A percentile compares a stretch with the other conserved stretches of the same genome.
phyloP scores from a whole-genome alignment of 2,329 filamentous ascomycete species.

The Aspergillus pseudoglaucus region DNA sequence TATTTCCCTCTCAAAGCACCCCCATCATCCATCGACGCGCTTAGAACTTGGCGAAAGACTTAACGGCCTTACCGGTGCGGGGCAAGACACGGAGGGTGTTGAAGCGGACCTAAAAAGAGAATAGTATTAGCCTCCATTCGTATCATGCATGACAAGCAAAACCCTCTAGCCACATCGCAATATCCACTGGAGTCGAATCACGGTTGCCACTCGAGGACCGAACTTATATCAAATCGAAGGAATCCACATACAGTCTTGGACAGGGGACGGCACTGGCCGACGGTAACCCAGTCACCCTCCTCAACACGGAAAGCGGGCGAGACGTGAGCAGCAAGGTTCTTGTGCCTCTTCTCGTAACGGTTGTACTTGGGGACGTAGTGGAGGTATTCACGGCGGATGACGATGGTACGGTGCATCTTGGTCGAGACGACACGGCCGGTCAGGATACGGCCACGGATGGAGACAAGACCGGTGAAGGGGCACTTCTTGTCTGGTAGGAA shows the following conservation, averaged over 20 bases:
- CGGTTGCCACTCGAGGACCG: background rate
- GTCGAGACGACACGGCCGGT: constrained; percentile 98
- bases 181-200: background rate
- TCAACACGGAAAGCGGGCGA: constrained; percentile 99
- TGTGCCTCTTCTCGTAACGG: constrained; percentile 99
- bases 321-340: constrained; percentile 98
- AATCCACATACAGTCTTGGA: constrained; percentile 88
- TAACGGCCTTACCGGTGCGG: constrained; percentile 93
- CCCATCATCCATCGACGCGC: constrained; percentile 23
- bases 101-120: constrained; percentile 73
- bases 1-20: constrained; percentile 25
- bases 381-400: constrained; percentile 99
- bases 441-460: constrained; percentile 99
- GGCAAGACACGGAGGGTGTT: constrained; percentile 98
- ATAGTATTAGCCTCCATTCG: background rate
- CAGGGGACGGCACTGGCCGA: constrained; percentile 98
- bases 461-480: constrained; percentile 98
- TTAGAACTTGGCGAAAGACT: constrained; percentile 99
- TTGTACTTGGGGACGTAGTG: constrained; percentile 99
- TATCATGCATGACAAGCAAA: background rate
- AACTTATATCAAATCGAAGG: background rate
- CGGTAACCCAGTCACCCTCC: constrained; percentile 98
- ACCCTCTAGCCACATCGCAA: background rate
- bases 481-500: constrained; percentile 90
- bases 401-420: constrained; percentile 99